These are phyloP conservation scores for Coemansia sp. DNA, from an alignment of 192 early-diverging fungal genomes.

Conservation along the genomic window DNA sequence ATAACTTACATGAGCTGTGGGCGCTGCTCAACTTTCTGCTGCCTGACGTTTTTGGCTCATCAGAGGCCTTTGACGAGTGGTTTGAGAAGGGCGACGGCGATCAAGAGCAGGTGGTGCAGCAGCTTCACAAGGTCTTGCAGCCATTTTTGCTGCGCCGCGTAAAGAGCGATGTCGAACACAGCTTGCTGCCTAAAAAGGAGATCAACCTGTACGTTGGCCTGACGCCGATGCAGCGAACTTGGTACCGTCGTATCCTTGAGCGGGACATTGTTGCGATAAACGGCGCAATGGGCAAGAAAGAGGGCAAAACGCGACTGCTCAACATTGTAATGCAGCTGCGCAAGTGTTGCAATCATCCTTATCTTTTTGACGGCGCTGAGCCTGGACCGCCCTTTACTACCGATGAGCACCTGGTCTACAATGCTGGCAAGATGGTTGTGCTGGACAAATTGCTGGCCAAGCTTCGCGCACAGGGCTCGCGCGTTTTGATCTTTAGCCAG, in stretches of 20 bases:
- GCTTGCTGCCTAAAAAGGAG: slow-evolving; percentile 90
- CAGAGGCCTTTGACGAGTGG: slow-evolving; percentile 95
- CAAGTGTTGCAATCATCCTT: slow-evolving; percentile 92
- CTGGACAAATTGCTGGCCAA: slow-evolving; percentile 84
- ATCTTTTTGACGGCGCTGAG: slow-evolving; percentile 87
- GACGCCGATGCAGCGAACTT: slow-evolving; percentile 90
- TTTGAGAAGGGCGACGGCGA: slow-evolving; percentile 60
- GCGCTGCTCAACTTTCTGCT: slow-evolving; percentile 95
- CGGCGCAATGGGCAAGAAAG: slow-evolving; percentile 70
- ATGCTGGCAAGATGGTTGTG: slow-evolving; percentile 91
- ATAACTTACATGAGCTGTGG: slow-evolving; percentile 99
- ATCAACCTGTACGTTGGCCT: slow-evolving; percentile 90
- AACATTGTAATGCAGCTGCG: slow-evolving; percentile 96
- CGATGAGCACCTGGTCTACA: slow-evolving; percentile 91
- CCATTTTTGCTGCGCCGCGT: slow-evolving; percentile 84
- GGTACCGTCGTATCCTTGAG: slow-evolving; percentile 94
- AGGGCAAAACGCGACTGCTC: slow-evolving; percentile 85
- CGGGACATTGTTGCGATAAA: slow-evolving; percentile 99
- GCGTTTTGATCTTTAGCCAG: slow-evolving; percentile 94
- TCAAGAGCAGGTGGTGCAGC: slow-evolving; percentile 63
- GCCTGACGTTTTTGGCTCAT: slow-evolving; percentile 93
- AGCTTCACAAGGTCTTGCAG: slow-evolving; percentile 64
- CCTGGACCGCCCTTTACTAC: slow-evolving; percentile 96
- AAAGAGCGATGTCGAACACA: slow-evolving; percentile 96
- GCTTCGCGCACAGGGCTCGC: slow-evolving; percentile 84